Conservation (phyloP, 1,284 basidiomycete species). For the Microbotryum silenes-acaulis region DNA sequence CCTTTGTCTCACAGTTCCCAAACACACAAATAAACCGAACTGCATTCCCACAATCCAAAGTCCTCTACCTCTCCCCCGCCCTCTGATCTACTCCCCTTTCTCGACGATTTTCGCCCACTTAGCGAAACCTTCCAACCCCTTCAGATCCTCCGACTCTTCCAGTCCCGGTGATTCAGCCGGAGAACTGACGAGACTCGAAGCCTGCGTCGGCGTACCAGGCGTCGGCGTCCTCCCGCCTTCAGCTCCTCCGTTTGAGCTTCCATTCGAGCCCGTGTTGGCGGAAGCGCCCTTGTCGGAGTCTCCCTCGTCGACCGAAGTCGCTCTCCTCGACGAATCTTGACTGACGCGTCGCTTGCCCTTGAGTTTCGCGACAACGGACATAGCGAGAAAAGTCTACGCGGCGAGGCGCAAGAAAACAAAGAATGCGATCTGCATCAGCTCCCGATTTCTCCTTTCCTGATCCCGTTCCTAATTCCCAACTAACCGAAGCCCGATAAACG, state of each 20-base stretch:
- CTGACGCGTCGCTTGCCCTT: conserved; percentile 14
- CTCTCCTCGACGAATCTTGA: neutral
- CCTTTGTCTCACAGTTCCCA: no score
- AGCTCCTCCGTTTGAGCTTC: neutral
- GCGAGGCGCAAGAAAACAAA: conserved; percentile 19
- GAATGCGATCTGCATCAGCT: neutral
- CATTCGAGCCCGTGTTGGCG: neutral
- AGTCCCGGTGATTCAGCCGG: conserved; percentile 1
- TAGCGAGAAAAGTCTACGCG: conserved; percentile 8
- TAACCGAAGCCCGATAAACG: conserved; percentile 30
- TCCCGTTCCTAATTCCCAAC: no score
- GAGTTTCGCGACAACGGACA: conserved; percentile 15
- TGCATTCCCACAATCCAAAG: no score
- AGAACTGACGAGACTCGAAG: conserved; percentile 1
- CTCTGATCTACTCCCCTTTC: no score
- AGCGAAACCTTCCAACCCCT: no score
- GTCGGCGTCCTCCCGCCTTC: neutral
- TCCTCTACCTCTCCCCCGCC: no score
- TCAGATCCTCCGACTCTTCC: neutral
- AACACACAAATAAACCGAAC: no score
- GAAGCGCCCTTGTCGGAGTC: neutral
- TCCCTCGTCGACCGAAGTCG: neutral
- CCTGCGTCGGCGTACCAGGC: neutral
- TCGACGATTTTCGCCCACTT: no score
- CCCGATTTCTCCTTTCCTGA: no score